A percentile compares a stretch with the other conserved stretches of the same genome.
Conservation (phyloP, 2,329 filamentous ascomycete species). For the Drechmeria coniospora region DNA sequence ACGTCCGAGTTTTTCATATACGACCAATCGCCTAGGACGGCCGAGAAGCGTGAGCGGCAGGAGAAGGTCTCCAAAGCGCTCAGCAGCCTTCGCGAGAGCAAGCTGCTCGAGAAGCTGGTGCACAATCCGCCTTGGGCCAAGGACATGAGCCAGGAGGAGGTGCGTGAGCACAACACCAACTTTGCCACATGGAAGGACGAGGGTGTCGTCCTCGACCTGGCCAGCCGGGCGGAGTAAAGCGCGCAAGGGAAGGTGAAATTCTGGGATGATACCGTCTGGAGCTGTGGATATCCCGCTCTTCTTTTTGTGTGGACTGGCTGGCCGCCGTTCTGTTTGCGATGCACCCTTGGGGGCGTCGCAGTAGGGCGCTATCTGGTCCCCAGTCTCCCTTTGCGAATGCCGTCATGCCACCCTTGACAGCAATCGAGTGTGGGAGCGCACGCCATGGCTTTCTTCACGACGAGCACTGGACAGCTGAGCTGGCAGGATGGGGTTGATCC, state of each 20-base stretch:
- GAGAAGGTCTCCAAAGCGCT: conserved; percentile 36
- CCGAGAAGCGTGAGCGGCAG: conserved; percentile 43
- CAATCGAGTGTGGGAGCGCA: too few relatives aligned
- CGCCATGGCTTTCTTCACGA: too few relatives aligned
- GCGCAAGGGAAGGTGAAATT: conserved; percentile 18
- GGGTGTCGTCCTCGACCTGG: conserved; percentile 25
- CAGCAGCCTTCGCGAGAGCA: conserved; percentile 49
- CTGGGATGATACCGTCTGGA: neutral
- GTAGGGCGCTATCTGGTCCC: too few relatives aligned
- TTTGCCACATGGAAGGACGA: conserved; percentile 39
- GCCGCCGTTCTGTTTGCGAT: too few relatives aligned
- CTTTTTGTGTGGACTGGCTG: conserved; percentile 3
- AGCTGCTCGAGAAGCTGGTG: conserved; percentile 65
- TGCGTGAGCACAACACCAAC: conserved; percentile 57
- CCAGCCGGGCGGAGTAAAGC: too few relatives aligned
- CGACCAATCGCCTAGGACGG: conserved; percentile 50
- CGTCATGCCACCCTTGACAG: too few relatives aligned
- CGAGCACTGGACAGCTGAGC: too few relatives aligned
- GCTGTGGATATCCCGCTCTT: conserved; percentile 3
- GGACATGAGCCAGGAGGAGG: conserved; percentile 61
- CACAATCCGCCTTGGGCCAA: conserved; percentile 70
- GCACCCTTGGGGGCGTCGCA: too few relatives aligned
- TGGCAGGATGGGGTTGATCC: too few relatives aligned
- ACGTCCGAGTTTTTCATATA: conserved; percentile 60
- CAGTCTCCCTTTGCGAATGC: too few relatives aligned